These are phyloP conservation scores for Clavaria fumosa DNA, from an alignment of 768 basidiomycete species.

Conservation along the genomic window DNA sequence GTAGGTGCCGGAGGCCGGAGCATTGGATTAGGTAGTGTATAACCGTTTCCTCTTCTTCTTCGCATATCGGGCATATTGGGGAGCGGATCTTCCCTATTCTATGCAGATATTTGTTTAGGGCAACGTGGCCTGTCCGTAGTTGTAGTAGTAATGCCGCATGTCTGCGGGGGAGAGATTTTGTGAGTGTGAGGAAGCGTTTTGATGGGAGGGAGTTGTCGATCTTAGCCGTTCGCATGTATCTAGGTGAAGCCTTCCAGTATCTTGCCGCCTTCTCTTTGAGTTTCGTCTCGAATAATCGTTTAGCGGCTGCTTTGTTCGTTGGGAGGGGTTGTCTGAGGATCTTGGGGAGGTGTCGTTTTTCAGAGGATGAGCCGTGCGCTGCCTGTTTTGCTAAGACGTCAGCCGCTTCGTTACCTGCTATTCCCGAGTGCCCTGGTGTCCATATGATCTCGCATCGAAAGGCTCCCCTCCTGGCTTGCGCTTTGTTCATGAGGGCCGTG, in stretches of 20 bases:
- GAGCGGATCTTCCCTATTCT: constrained; percentile 13
- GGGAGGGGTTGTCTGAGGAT: constrained; percentile 7
- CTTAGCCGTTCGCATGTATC: neutral
- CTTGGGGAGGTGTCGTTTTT: neutral
- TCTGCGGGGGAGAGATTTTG: neutral
- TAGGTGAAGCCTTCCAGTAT: constrained; percentile 6
- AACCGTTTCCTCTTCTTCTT: constrained; percentile 13
- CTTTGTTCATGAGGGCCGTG: neutral
- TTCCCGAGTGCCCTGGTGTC: constrained; percentile 16
- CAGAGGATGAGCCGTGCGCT: constrained; percentile 3
- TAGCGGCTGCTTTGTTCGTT: constrained; percentile 9
- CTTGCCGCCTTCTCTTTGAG: constrained; percentile 4
- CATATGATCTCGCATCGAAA: constrained; percentile 7
- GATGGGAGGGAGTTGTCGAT: neutral
- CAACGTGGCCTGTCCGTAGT: constrained; percentile 18
- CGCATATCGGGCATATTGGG: constrained; percentile 16
- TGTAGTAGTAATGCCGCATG: constrained; percentile 16
- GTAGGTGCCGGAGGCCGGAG: constrained; percentile 10
- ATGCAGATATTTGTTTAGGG: constrained; percentile 19
- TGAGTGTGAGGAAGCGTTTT: constrained; percentile 3
- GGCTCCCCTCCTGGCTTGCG: neutral
- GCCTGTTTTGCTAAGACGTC: constrained; percentile 16
- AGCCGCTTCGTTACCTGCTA: constrained; percentile 10
- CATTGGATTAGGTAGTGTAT: constrained; percentile 19
- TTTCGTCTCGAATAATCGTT: constrained; percentile 10